phyloP scores from a whole-genome alignment of 1,139 yeast species.

The Tardiomyces blankii region DNA sequence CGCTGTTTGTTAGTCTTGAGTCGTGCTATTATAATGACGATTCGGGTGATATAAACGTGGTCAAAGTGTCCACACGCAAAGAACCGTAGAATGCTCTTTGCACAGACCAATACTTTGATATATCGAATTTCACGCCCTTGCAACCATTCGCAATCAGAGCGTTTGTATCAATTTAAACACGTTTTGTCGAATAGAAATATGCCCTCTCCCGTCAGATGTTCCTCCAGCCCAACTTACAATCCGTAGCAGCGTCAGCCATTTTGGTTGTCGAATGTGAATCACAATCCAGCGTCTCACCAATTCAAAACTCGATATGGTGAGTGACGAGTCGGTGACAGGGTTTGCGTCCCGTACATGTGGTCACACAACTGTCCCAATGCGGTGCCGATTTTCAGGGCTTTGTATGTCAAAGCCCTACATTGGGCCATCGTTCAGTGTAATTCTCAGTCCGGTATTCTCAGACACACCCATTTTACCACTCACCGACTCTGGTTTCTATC shows the following conservation, averaged over 20 bases:
- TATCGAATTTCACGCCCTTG: no score
- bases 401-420: background rate
- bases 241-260: constrained; percentile 1
- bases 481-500: background rate
- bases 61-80: no score
- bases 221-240: background rate
- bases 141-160: no score
- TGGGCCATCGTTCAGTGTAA: background rate
- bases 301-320: background rate
- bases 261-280: background rate
- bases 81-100: no score
- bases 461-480: background rate
- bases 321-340: background rate
- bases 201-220: no score
- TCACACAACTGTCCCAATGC: background rate
- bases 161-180: no score
- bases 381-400: background rate
- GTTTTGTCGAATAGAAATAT: no score
- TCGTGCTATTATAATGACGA: no score
- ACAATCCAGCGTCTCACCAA: background rate
- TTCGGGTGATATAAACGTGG: no score
- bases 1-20: constrained; percentile 18
- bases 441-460: background rate
- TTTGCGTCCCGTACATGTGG: background rate
- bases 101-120: no score